Conservation (phyloP, 73 alveolate species). For the Paramecium sexaurelia region DNA sequence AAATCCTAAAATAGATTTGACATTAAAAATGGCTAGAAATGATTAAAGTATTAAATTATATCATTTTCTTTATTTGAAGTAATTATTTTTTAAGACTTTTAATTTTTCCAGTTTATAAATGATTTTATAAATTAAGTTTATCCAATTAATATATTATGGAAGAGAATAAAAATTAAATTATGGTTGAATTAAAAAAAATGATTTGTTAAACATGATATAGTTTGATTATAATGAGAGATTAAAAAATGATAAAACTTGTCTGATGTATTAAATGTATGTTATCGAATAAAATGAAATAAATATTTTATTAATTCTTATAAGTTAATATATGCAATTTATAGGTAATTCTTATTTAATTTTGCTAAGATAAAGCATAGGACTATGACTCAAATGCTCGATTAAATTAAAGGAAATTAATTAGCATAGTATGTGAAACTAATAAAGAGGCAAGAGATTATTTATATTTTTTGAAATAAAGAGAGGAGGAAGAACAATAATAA, state of each 20-base stretch:
- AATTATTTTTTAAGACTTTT: no score
- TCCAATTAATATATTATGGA: no score
- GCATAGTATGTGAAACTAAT: neutral
- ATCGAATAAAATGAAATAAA: neutral
- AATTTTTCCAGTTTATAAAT: no score
- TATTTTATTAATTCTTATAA: neutral
- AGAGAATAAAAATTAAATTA: no score
- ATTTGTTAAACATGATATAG: neutral
- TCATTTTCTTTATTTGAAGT: no score
- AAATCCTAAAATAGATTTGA: no score
- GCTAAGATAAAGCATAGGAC: neutral
- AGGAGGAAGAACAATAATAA: neutral
- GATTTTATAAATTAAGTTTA: no score
- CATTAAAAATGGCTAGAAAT: no score
- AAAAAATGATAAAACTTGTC: no score
- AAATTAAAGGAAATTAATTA: neutral
- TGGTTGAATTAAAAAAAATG: no score
- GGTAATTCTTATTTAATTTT: neutral
- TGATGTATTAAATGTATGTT: neutral
- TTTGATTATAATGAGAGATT: neutral
- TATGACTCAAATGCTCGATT: neutral
- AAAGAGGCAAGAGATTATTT: conserved; percentile 25
- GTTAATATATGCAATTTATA: neutral
- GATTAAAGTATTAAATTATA: no score
- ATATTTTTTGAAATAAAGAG: conserved; percentile 12